Base-by-base conservation (phyloP, 495 filamentous ascomycete genomes). In the Copromyces sp. region DNA sequence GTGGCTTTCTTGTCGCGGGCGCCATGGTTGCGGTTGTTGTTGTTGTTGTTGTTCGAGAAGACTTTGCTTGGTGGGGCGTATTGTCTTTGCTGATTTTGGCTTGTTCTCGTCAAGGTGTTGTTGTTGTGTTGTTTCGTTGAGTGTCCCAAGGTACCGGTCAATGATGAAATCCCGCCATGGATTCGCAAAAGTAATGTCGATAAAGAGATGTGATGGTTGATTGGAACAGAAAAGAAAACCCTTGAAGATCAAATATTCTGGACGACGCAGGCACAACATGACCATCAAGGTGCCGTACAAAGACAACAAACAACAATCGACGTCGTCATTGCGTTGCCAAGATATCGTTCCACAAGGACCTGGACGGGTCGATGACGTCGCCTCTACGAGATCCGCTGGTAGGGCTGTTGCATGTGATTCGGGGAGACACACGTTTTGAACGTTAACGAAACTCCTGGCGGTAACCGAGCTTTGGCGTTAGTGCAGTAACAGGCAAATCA, bases 1-100 rank as follows among this genome's bases (percentile, higher is more conserved):
- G 82, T 32, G 88, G 45, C 24, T 53, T 24, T 0, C 45, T 3
- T 24, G 24, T 24, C 3, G 45, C 9, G 2, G 45, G 45, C 0
- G 45, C 45, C 45, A 53, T 37, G 35, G 35, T 37, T 37, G 35
- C 35, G 35, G 35, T 37, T 37, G 3, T 37, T 37, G 35, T 37
- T 24, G 24, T 24, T 24, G 24, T 24, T 24, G 24, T 24, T 24
- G 24, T 24, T 24, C 24, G 1, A 24, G 24, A 37, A 37, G 35
- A 37, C 5, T 5, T 37, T 37, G 35, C 35, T 37, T 3, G 35
- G 35, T 37, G 3, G 3, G 35, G 35, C 35, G 24, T 24, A 24
- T 24, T 24, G 24, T 24, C 24, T n/a, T n/a, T 24, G 24, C 1
- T 24, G 24, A 24, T 24, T 24, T 24, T 24, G 24, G 24, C 24